Evolutionary conservation across 805 yeast genomes (phyloP).

Genomic region (Wickerhamomyces hampshirensis): DNA sequence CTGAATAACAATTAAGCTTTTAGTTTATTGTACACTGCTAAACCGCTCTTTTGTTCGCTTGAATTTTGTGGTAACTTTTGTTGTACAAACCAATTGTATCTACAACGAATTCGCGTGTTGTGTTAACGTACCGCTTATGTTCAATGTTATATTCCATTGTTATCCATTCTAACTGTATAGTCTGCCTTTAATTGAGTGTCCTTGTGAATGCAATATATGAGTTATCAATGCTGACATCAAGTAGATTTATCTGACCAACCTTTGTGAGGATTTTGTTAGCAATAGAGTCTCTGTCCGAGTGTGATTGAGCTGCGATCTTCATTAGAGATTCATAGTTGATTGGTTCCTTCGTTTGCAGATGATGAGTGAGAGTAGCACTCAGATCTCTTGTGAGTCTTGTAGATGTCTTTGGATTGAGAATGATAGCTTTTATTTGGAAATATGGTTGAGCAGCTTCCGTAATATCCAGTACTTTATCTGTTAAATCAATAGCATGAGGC

Average conservation of each 20-base stretch:
- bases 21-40: no score
- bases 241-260: constrained; percentile 8
- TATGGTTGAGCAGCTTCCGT: constrained; percentile 3
- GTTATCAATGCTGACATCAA: constrained; percentile 7
- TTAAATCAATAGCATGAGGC: constrained; percentile 8
- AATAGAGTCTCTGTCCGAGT: not conserved
- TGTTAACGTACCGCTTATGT: no score
- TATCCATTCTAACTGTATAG: no score
- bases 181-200: no score
- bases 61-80: no score
- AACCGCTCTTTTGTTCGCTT: constrained; percentile 4
- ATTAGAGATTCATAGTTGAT: constrained; percentile 14
- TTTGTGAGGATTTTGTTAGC: constrained; percentile 7
- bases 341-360: not conserved
- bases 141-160: no score
- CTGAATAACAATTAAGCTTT: no score
- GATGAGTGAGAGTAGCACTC: constrained; percentile 1
- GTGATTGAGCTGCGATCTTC: constrained; percentile 9
- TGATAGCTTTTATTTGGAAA: constrained; percentile 4
- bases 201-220: constrained; percentile 5
- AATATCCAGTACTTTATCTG: constrained; percentile 8
- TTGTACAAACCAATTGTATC: no score
- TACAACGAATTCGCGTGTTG: no score
- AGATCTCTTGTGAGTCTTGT: constrained; percentile 10
- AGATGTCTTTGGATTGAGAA: constrained; percentile 8